phyloP scores from a whole-genome alignment of 106 monocot genomes.

The Phalaenopsis aphrodite region DNA sequence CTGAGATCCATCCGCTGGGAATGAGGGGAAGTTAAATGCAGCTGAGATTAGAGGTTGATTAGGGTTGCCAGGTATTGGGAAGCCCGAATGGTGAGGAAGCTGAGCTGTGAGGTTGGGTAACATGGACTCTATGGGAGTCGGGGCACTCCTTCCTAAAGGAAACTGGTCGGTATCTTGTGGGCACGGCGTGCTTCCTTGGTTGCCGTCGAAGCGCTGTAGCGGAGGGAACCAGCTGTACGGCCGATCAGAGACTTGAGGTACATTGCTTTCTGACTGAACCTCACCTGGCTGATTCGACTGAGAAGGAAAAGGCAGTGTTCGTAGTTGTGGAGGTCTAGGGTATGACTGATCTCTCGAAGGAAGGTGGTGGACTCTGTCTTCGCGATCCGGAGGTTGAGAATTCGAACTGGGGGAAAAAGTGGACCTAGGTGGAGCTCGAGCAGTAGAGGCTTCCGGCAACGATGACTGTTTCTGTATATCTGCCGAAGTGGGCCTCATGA shows the following conservation, averaged over 20 bases:
- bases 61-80: slow-evolving; percentile 23
- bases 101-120: slow-evolving; percentile 25
- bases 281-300: slow-evolving; percentile 34
- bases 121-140: slow-evolving; percentile 22
- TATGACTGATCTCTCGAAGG: slow-evolving; percentile 53
- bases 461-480: slow-evolving; percentile 46
- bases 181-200: too few species aligned
- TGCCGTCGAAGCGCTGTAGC: background rate
- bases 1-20: slow-evolving; percentile 44
- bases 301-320: slow-evolving; percentile 25
- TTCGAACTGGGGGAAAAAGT: slow-evolving; percentile 53
- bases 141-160: slow-evolving; percentile 20
- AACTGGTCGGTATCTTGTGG: slow-evolving; percentile 27
- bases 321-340: slow-evolving; percentile 32
- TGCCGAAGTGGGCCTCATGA: slow-evolving; percentile 27
- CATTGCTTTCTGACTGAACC: slow-evolving; percentile 26
- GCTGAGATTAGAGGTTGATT: slow-evolving; percentile 18
- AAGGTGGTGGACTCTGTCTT: slow-evolving; percentile 33
- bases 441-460: slow-evolving; percentile 63
- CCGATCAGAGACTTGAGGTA: slow-evolving; percentile 30
- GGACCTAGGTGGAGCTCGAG: slow-evolving; percentile 44
- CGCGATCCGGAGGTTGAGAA: slow-evolving; percentile 54
- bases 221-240: slow-evolving; percentile 35
- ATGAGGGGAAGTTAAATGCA: slow-evolving; percentile 38
- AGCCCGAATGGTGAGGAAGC: slow-evolving; percentile 37